Evolutionary conservation across 179 eudicot genomes (phyloP).

Genomic region (Dionaea muscipula): DNA sequence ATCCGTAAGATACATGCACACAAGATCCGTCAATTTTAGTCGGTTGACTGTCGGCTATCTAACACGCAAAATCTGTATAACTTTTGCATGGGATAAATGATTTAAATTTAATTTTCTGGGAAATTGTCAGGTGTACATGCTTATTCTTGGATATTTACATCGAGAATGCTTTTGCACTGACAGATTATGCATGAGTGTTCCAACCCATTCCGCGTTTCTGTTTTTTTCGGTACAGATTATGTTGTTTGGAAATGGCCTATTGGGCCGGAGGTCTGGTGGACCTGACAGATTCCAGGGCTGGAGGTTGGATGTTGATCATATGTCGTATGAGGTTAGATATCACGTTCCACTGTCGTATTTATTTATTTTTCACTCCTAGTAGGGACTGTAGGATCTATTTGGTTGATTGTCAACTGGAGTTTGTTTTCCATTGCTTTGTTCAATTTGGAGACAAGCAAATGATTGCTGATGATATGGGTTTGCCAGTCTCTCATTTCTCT

Average conservation of each 20-base stretch:
- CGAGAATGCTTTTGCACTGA: no score
- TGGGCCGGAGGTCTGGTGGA: constrained; percentile 58
- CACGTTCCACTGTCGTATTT: neutral
- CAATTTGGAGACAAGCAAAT: no score
- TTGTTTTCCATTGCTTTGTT: neutral
- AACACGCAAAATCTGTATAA: no score
- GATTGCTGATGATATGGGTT: no score
- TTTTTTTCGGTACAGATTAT: constrained; percentile 39
- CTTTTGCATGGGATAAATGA: no score
- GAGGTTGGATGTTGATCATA: constrained; percentile 83
- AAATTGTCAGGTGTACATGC: no score
- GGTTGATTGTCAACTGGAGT: neutral
- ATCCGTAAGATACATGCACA: no score
- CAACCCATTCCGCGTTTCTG: neutral
- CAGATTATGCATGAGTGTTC: neutral
- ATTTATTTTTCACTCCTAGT: neutral
- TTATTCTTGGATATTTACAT: no score
- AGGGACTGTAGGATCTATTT: neutral
- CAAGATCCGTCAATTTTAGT: no score
- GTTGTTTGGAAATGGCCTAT: constrained; percentile 61
- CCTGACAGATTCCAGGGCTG: constrained; percentile 62
- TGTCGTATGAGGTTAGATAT: constrained; percentile 68
- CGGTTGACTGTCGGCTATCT: no score
- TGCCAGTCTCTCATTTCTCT: neutral
- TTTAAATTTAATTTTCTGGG: no score